Base-by-base conservation (phyloP, 495 filamentous ascomycete genomes). In the Bacidia gigantensis region DNA sequence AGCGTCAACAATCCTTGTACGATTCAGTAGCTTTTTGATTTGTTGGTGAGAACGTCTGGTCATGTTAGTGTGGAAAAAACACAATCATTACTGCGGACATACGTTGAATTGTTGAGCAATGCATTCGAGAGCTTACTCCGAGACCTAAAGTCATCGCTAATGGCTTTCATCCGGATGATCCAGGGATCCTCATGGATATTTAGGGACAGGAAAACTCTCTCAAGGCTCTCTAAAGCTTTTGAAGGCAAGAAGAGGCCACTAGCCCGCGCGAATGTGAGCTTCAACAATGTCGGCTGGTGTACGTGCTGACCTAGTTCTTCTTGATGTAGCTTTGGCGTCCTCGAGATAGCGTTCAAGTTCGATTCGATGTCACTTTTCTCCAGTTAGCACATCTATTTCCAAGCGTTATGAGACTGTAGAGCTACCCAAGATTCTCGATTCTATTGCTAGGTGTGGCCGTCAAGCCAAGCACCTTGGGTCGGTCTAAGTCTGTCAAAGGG, bases 391-490 rank as follows among this genome's bases (percentile, higher is more conserved):
- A 14, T 10, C 3, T 17, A 29, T 39, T 22, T 17, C 5, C 2
- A 50, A 46, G n/a, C 23, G 35, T 25, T 1, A 1, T 26, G 3
- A 3, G 5, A 39, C 18, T 41, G 11, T n/a, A n/a, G 20, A 44
- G 20, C 7, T 44, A 70, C 65, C 69, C 63, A 14, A 89, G 64
- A 32, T 70, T 72, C 0, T 61, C 56, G 3, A 71, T 38, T 23
- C 50, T 56, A 22, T 26, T 43, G 20, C 55, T 71, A 0, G 90
- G 90, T 58, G 86, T 93, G 0, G 90, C 90, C 18, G 86, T 88
- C 2, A 97, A 73, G 3, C 89, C 90, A 9, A 96, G 68, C 49
- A 96, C 88, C 11, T 69, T 67, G 0, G 92, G 90, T 9, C 69
- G 61, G 1, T 58, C 58, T 14, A 61, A 54, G 22, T 63, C 62